A percentile compares a stretch with the other conserved stretches of the same genome.
phyloP scores from a whole-genome alignment of 73 alveolate species.

The Paramecium primaurelia region DNA sequence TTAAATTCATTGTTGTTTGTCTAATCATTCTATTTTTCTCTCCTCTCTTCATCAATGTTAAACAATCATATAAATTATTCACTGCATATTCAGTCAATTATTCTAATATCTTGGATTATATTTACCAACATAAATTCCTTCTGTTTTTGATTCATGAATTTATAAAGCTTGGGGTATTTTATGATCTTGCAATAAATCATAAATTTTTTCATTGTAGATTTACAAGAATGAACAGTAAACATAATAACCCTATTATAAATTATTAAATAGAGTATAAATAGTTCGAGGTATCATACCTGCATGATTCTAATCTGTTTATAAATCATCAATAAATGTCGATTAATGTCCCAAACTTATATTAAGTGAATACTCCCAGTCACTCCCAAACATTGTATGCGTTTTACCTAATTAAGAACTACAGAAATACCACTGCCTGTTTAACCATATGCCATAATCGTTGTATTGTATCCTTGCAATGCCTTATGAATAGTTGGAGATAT shows the following conservation, averaged over 20 bases:
- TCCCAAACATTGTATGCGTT: slow-evolving; percentile 72
- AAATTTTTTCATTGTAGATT: slow-evolving; percentile 56
- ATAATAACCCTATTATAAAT: neutral
- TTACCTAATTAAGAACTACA: slow-evolving; percentile 50
- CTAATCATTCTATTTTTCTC: slow-evolving; percentile 77
- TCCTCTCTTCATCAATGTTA: slow-evolving; percentile 77
- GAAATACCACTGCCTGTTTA: slow-evolving; percentile 76
- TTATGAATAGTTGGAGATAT: slow-evolving; percentile 37
- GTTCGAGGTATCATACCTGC: slow-evolving; percentile 62
- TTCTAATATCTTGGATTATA: neutral
- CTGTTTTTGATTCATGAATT: slow-evolving; percentile 57
- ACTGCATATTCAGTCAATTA: slow-evolving; percentile 83
- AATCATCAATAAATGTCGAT: slow-evolving; percentile 44
- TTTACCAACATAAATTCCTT: slow-evolving; percentile 54
- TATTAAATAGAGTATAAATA: slow-evolving; percentile 37
- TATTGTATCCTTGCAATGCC: slow-evolving; percentile 69
- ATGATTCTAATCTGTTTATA: slow-evolving; percentile 46
- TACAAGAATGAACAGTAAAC: slow-evolving; percentile 57
- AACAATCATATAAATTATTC: slow-evolving; percentile 64
- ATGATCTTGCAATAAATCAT: slow-evolving; percentile 51
- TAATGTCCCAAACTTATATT: neutral
- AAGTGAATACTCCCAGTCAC: slow-evolving; percentile 63
- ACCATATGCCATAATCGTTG: slow-evolving; percentile 76
- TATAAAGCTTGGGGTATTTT: slow-evolving; percentile 32
- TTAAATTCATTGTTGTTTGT: slow-evolving; percentile 71